phyloP scores from a whole-genome alignment of 495 filamentous ascomycete genomes.

The Xylaria bambusicola region DNA sequence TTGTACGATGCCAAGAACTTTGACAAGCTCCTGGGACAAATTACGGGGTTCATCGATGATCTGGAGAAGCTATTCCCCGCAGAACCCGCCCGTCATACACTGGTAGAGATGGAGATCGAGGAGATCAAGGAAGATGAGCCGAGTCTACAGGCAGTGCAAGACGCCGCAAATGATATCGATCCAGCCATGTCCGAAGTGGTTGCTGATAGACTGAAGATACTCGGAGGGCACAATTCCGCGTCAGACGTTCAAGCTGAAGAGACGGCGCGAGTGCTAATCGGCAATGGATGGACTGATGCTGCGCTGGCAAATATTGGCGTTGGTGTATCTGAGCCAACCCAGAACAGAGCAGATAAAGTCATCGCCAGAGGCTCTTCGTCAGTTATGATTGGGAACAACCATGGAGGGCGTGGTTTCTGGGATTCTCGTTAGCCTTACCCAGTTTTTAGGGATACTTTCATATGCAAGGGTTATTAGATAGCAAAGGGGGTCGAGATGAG shows the following conservation, averaged over 20 bases:
- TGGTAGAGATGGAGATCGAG: constrained; percentile 20
- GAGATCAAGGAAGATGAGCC: constrained; percentile 17
- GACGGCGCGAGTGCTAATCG: background rate
- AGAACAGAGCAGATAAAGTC: background rate
- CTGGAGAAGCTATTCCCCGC: constrained; percentile 29
- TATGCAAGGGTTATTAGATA: no score
- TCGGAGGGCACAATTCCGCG: background rate
- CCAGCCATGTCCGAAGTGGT: background rate
- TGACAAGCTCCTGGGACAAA: constrained; percentile 24
- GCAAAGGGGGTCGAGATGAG: no score
- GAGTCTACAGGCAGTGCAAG: constrained; percentile 5
- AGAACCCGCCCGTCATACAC: background rate
- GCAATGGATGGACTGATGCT: background rate
- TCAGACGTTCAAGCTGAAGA: background rate
- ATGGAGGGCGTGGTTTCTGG: constrained; percentile 11
- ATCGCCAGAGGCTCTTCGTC: background rate
- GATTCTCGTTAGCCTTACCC: no score
- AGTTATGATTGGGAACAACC: constrained; percentile 7
- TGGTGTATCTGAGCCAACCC: background rate
- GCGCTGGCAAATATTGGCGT: background rate
- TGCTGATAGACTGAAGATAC: background rate
- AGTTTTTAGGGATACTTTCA: no score
- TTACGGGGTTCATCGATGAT: constrained; percentile 24
- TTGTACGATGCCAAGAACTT: constrained; percentile 30
- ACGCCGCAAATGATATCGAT: constrained; percentile 5